These are phyloP conservation scores for Biscogniauxia marginata DNA, from an alignment of 2,329 filamentous ascomycete genomes.

Conservation along the genomic window DNA sequence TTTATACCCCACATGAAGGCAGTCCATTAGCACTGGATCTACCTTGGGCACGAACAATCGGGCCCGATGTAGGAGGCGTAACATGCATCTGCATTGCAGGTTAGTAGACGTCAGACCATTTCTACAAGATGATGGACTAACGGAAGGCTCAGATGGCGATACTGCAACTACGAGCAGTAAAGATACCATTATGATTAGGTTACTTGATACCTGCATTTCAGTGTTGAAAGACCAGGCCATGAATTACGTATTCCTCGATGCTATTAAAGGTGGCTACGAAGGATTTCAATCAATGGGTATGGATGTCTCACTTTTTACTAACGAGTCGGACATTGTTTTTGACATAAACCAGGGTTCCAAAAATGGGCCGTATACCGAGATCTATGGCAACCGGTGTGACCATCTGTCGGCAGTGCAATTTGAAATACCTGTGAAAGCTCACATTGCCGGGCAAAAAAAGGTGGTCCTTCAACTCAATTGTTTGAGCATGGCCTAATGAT, in stretches of 20 bases:
- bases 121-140: conserved; percentile 13
- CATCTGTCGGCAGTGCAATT: conserved; percentile 2
- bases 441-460: not conserved
- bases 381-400: conserved; percentile 46
- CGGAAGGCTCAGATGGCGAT: conserved; percentile 40
- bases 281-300: conserved; percentile 53
- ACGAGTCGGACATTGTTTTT: conserved; percentile 12
- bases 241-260: conserved; percentile 55
- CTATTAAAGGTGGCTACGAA: conserved; percentile 49
- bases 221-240: conserved; percentile 49
- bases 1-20: conserved; percentile 48
- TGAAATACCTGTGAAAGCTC: conserved; percentile 1
- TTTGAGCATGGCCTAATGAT: not conserved
- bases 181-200: conserved; percentile 50
- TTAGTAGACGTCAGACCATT: conserved; percentile 33
- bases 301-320: conserved; percentile 17
- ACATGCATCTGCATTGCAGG: conserved; percentile 60
- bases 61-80: conserved; percentile 53
- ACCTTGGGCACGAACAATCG: conserved; percentile 54
- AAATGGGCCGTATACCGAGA: conserved; percentile 60
- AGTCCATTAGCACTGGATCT: conserved; percentile 50
- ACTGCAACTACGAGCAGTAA: conserved; percentile 42
- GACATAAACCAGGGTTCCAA: conserved; percentile 46
- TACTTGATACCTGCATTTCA: conserved; percentile 53
- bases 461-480: not conserved